phyloP scores from a whole-genome alignment of 2,329 filamentous ascomycete species.

The Fragosphaeria purpurea region DNA sequence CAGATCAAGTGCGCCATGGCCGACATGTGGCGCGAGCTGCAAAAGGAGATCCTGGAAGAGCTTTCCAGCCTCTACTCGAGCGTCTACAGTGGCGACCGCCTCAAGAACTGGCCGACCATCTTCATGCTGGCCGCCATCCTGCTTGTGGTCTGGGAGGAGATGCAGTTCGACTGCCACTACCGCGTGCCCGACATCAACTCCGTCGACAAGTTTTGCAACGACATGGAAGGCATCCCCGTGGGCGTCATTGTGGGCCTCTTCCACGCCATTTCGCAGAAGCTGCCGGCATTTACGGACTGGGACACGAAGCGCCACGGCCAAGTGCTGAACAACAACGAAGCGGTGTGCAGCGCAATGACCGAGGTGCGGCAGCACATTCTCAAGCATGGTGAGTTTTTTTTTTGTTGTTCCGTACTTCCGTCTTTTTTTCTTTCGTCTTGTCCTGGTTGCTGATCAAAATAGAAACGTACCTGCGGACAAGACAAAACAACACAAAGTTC shows the following conservation, averaged over 20 bases:
- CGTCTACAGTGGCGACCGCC: constrained; percentile 91
- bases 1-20: constrained; percentile 96
- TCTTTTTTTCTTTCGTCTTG: not conserved
- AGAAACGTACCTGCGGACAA: constrained; percentile 81
- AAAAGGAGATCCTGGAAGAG: constrained; percentile 93
- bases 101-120: constrained; percentile 98
- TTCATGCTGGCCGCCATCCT: constrained; percentile 94
- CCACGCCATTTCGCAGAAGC: constrained; percentile 94
- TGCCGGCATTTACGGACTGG: constrained; percentile 89
- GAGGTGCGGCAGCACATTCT: constrained; percentile 87
- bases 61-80: constrained; percentile 89
- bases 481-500: constrained; percentile 65
- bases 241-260: constrained; percentile 95
- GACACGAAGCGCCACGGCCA: constrained; percentile 86
- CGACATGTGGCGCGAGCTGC: constrained; percentile 95
- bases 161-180: constrained; percentile 98
- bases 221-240: constrained; percentile 94
- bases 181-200: constrained; percentile 73
- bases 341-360: constrained; percentile 92
- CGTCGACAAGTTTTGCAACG: constrained; percentile 88
- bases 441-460: constrained; percentile 8
- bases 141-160: constrained; percentile 93
- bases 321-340: constrained; percentile 78
- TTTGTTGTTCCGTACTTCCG: not conserved
- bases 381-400: constrained; percentile 68